Evolutionary conservation across 345 rosid species (phyloP).

Genomic region (Arabidopsis arenosa): DNA sequence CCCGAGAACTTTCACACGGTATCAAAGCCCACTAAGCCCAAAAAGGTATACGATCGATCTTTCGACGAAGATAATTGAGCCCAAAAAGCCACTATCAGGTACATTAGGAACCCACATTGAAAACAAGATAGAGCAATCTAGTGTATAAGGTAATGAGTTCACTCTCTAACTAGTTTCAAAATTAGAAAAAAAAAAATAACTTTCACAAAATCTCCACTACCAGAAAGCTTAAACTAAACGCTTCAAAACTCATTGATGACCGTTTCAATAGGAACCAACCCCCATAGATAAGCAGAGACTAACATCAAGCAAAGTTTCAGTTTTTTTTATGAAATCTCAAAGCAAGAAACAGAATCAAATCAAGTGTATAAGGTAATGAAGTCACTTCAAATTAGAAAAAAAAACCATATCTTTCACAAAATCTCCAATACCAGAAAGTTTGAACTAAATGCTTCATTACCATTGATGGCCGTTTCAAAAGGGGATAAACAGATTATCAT

Average conservation of each 20-base stretch:
- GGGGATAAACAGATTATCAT: not conserved
- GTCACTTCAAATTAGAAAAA: not conserved
- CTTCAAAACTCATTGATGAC: not conserved
- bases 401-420: conserved; percentile 26
- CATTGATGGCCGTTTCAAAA: not conserved
- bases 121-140: conserved; percentile 27
- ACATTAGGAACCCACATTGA: not conserved
- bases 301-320: no score
- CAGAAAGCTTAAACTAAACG: conserved; percentile 8
- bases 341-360: no score
- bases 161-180: conserved; percentile 6
- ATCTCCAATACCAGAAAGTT: conserved; percentile 22
- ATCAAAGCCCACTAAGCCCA: not conserved
- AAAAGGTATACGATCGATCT: not conserved
- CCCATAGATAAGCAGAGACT: no score
- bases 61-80: not conserved
- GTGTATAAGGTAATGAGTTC: conserved; percentile 6
- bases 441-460: conserved; percentile 2
- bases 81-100: conserved; percentile 4
- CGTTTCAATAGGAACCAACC: no score
- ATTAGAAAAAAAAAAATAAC: conserved; percentile 22
- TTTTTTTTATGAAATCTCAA: no score
- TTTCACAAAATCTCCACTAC: conserved; percentile 17
- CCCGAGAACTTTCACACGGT: not conserved
- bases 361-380: no score